Evolutionary conservation across 805 yeast genomes (phyloP).

Genomic region (Grigorovia transvaalensis): DNA sequence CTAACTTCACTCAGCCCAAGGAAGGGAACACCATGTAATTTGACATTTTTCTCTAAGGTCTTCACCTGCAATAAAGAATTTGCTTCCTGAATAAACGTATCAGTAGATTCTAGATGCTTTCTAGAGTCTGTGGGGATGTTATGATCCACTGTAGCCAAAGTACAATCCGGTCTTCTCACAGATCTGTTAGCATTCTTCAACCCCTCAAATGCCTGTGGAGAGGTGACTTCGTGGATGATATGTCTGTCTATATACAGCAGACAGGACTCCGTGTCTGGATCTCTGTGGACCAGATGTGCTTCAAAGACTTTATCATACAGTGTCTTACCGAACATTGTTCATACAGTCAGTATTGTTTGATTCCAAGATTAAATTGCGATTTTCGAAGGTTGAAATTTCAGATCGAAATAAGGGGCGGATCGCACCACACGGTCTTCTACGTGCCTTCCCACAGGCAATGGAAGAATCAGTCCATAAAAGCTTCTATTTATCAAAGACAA

Average conservation of each 20-base stretch:
- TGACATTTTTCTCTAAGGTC: conserved; percentile 88
- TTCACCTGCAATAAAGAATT: conserved; percentile 89
- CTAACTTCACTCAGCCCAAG: conserved; percentile 91
- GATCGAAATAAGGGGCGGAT: no score
- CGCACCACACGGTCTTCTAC: no score
- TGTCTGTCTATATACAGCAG: conserved; percentile 92
- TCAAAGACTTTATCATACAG: conserved; percentile 93
- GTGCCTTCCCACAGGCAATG: no score
- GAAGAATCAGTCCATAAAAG: no score
- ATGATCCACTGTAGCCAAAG: conserved; percentile 92
- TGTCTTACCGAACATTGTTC: conserved; percentile 36
- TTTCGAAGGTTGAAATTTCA: neutral
- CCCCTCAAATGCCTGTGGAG: conserved; percentile 99
- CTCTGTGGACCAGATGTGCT: conserved; percentile 87
- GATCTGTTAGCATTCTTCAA: conserved; percentile 74
- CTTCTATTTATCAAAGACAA: no score
- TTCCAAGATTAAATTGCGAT: neutral
- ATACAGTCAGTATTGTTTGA: neutral
- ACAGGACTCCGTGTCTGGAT: conserved; percentile 68
- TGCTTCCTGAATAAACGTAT: conserved; percentile 74
- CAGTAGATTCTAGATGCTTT: conserved; percentile 57
- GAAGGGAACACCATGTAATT: conserved; percentile 78
- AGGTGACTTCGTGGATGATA: conserved; percentile 95
- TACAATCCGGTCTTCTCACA: conserved; percentile 88
- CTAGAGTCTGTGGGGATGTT: conserved; percentile 95